Percentiles rank a stretch among this genome's conserved stretches.
Conservation (phyloP, 805 yeast species). For the Dipodascopsis tothii region DNA sequence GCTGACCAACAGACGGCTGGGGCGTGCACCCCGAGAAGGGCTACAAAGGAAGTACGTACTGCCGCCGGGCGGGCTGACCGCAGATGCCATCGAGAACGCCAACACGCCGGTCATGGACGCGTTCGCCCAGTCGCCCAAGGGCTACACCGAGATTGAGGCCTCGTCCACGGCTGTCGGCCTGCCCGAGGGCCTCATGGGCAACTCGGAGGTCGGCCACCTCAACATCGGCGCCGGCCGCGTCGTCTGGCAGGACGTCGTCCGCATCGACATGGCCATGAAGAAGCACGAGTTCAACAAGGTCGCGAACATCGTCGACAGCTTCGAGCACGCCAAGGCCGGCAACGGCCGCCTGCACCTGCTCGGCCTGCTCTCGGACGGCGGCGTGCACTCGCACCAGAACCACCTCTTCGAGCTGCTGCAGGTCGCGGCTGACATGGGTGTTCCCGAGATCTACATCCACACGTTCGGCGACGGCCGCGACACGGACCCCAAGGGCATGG, state of each 20-base stretch:
- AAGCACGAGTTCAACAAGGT: slow-evolving; percentile 18
- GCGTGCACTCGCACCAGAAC: slow-evolving; percentile 26
- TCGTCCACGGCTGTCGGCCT: slow-evolving; percentile 23
- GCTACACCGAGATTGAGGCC: slow-evolving; percentile 22
- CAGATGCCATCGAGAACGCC: slow-evolving; percentile 23
- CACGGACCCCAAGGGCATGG: slow-evolving; percentile 23
- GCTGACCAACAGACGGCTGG: slow-evolving; percentile 22
- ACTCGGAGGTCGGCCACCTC: slow-evolving; percentile 25
- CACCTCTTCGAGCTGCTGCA: slow-evolving; percentile 21
- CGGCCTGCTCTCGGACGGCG: slow-evolving; percentile 23
- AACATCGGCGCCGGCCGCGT: slow-evolving; percentile 26
- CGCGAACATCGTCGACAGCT: slow-evolving; percentile 9
- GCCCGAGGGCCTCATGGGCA: slow-evolving; percentile 26
- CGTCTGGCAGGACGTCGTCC: slow-evolving; percentile 26
- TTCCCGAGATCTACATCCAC: slow-evolving; percentile 20
- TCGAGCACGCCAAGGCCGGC: slow-evolving; percentile 14
- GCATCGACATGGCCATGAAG: slow-evolving; percentile 23
- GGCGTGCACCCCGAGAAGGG: slow-evolving; percentile 18
- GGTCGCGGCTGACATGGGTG: slow-evolving; percentile 19
- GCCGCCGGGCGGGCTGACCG: neutral
- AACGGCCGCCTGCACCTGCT: slow-evolving; percentile 22
- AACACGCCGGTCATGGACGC: slow-evolving; percentile 22
- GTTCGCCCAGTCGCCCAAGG: slow-evolving; percentile 10
- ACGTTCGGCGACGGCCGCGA: slow-evolving; percentile 26
- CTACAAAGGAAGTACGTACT: slow-evolving; percentile 10